These are phyloP conservation scores for Talaromyces thailandensis DNA, from an alignment of 495 filamentous ascomycete genomes.

Conservation along the genomic window DNA sequence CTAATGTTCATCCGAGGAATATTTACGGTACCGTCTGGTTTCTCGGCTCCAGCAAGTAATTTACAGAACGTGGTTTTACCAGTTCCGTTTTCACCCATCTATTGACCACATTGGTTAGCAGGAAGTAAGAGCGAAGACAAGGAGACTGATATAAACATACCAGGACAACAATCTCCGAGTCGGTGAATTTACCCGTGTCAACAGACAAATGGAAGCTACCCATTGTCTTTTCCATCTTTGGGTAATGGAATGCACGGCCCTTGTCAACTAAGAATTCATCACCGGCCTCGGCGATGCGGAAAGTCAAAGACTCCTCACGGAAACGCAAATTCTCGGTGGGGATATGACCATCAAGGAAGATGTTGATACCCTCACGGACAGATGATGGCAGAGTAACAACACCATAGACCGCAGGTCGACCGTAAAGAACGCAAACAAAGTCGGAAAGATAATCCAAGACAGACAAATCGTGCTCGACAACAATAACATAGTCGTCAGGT, in stretches of 20 bases:
- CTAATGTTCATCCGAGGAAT: constrained; percentile 92
- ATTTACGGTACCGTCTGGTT: constrained; percentile 67
- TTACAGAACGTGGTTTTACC: constrained; percentile 97
- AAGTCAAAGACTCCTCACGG: constrained; percentile 92
- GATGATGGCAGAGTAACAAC: constrained; percentile 95
- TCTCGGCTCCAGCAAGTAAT: constrained; percentile 84
- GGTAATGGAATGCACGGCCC: constrained; percentile 76
- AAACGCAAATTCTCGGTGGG: constrained; percentile 98
- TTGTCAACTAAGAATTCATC: constrained; percentile 88
- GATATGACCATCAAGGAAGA: constrained; percentile 96
- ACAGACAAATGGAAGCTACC: constrained; percentile 80
- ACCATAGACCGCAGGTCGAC: constrained; percentile 90
- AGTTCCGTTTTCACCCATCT: constrained; percentile 94
- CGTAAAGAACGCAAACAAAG: constrained; percentile 95
- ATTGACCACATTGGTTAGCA: neutral
- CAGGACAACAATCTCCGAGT: constrained; percentile 98
- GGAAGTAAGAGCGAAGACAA: neutral
- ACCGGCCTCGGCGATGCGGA: constrained; percentile 86
- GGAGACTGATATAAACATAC: neutral
- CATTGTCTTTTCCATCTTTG: constrained; percentile 86
- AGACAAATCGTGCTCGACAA: constrained; percentile 97
- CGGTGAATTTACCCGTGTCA: constrained; percentile 80
- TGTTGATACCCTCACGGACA: constrained; percentile 98
- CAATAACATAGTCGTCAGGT: constrained; percentile 90
- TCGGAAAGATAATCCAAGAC: constrained; percentile 97